Conservation (phyloP, 352 stramenopile species). For the Phytopythium cucurbitacearum region DNA sequence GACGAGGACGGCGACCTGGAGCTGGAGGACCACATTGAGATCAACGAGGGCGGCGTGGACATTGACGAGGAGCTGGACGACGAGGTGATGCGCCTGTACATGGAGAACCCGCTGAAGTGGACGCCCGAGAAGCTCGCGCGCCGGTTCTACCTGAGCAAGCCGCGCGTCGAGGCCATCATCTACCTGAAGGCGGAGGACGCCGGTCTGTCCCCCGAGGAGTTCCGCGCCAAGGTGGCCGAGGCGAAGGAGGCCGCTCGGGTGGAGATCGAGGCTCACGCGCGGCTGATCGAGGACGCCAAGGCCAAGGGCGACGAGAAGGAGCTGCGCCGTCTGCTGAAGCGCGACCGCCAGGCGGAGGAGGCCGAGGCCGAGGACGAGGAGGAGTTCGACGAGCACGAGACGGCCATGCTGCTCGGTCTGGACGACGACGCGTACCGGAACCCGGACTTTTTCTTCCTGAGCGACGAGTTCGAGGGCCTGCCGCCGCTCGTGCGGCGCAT, state of each 20-base stretch:
- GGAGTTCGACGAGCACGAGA: constrained; percentile 51
- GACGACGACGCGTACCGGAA: constrained; percentile 75
- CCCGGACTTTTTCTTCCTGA: constrained; percentile 85
- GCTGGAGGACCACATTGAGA: constrained; percentile 48
- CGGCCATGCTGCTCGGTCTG: constrained; percentile 46
- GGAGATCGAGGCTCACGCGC: constrained; percentile 30
- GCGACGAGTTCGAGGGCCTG: constrained; percentile 77
- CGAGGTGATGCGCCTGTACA: constrained; percentile 73
- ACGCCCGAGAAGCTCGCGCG: constrained; percentile 80
- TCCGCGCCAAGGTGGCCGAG: constrained; percentile 52
- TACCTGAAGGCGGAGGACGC: constrained; percentile 68
- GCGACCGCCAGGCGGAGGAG: constrained; percentile 32
- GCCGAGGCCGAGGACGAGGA: constrained; percentile 24
- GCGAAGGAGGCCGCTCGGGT: constrained; percentile 43
- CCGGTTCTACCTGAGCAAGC: constrained; percentile 68
- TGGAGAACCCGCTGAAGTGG: constrained; percentile 86
- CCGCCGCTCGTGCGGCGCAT: constrained; percentile 74
- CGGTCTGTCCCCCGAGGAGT: constrained; percentile 53
- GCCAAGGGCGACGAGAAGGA: constrained; percentile 55
- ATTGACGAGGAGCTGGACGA: constrained; percentile 71
- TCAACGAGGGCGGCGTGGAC: constrained; percentile 66
- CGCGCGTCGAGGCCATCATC: constrained; percentile 78
- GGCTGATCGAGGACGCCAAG: constrained; percentile 42
- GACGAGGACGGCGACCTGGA: constrained; percentile 66
- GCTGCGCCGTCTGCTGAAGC: constrained; percentile 50